Base-by-base conservation (phyloP, 192 early-diverging fungal genomes). In the Cetraspora pellucida region DNA sequence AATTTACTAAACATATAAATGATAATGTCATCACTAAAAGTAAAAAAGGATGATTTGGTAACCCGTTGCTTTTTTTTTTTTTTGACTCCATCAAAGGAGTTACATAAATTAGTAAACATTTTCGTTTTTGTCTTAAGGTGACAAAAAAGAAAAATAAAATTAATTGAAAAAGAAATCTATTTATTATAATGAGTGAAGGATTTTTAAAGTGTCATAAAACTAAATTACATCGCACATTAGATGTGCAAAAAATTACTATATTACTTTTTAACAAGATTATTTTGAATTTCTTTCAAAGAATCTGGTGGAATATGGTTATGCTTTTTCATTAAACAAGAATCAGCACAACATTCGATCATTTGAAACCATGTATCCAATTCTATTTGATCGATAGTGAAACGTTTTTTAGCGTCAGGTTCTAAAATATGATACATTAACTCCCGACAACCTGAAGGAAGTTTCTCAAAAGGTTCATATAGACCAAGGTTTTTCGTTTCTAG, bases 311-410 rank as follows among this genome's bases (percentile, higher is more conserved):
- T 10, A 43, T 73, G 72, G 8, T 73, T 57, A 73, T 73, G 72
- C 44, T 55, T 23, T 44, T 58, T 46, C 17, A 25, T 54, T 27
- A 72, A 17, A n/a, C 10, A 11, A 6, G 7, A 10, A 27, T n/a
- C 60, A 21, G 74, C 25, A 78, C 93, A 95, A 10, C 85, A 86
- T 50, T 84, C 80, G 10, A 95, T 88, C 50, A 64, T 84, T 79
- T 92, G 80, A 81, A 97, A 84, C 90, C 95, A 94, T n/a, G 92
- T 84, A 70, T 90, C 89, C 49, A 88, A 86, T 46, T 94, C 74
- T 7, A 95, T 87, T 65, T 87, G 82, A 44, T 91, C 85, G 58
- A 95, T 90, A 21, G 87, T 89, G 19, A 91, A 87, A 13, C 96
- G 85, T 37, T 83, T 90, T 50, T 82, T 82, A 7, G 92, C 86